phyloP scores from a whole-genome alignment of 129 eudicot species.

The Lactuca sativa region DNA sequence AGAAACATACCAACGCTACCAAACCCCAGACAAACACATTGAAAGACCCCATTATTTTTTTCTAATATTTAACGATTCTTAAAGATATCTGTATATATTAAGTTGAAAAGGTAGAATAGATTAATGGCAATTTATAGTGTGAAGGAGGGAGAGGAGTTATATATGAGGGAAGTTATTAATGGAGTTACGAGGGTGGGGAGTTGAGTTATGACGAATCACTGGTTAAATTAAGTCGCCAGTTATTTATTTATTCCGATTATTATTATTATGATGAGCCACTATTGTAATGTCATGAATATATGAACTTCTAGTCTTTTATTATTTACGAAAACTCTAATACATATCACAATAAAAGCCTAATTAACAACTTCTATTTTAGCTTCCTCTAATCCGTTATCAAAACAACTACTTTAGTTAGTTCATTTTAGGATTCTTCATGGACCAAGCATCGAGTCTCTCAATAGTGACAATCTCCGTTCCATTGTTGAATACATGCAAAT shows the following conservation, averaged over 20 bases:
- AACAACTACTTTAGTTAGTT: slow-evolving; percentile 20
- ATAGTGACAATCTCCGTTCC: slow-evolving; percentile 47
- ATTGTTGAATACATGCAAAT: slow-evolving; percentile 63
- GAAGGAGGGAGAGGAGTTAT: slow-evolving; percentile 1
- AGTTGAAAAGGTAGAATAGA: not conserved
- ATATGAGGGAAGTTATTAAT: slow-evolving; percentile 14
- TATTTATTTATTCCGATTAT: too few species aligned
- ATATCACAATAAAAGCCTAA: too few species aligned
- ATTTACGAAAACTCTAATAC: too few species aligned
- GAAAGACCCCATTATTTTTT: slow-evolving; percentile 22
- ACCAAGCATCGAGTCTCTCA: slow-evolving; percentile 62
- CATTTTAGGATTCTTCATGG: slow-evolving; percentile 57
- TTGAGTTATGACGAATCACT: not conserved
- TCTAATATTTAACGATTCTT: not conserved
- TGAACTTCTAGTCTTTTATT: too few species aligned
- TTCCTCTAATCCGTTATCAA: too few species aligned
- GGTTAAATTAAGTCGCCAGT: too few species aligned
- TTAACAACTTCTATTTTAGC: too few species aligned
- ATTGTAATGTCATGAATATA: too few species aligned
- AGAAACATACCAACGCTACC: slow-evolving; percentile 19
- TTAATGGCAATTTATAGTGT: not conserved
- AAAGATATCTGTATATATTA: not conserved
- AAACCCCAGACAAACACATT: slow-evolving; percentile 17
- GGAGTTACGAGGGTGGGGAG: slow-evolving; percentile 13
- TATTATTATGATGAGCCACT: too few species aligned